A percentile compares a stretch with the other conserved stretches of the same genome.
phyloP scores from a whole-genome alignment of 108 stramenopile species.

The Cyclostephanos tholiformis region DNA sequence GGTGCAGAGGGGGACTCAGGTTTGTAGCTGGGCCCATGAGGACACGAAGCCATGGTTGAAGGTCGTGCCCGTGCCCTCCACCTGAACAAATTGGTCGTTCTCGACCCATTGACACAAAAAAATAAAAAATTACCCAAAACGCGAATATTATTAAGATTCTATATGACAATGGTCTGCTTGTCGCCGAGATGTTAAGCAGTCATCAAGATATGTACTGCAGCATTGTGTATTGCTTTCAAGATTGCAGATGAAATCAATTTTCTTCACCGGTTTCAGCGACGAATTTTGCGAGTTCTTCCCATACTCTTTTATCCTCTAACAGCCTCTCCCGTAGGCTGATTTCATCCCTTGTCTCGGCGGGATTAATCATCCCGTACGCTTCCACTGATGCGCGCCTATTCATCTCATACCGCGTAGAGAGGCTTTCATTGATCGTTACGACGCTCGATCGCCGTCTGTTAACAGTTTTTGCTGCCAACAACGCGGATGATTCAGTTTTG shows the following conservation, averaged over 20 bases:
- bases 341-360: constrained; percentile 18
- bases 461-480: not conserved
- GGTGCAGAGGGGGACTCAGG: constrained; percentile 54
- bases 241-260: not conserved
- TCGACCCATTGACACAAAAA: too few species aligned
- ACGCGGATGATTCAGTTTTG: not conserved
- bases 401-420: constrained; percentile 27
- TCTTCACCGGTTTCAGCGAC: constrained; percentile 2
- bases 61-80: not conserved
- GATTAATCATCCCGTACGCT: constrained; percentile 16
- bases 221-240: not conserved
- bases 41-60: not conserved
- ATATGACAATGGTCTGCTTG: too few species aligned
- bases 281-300: constrained; percentile 15
- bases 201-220: too few species aligned
- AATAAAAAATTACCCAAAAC: not conserved
- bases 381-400: constrained; percentile 29
- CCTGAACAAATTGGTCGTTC: too few species aligned
- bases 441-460: constrained; percentile 43
- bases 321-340: constrained; percentile 9
- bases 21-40: constrained; percentile 33
- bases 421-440: constrained; percentile 28
- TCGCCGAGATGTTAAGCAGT: too few species aligned
- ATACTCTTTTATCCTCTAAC: constrained; percentile 15
- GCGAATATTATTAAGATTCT: too few species aligned